Evolutionary conservation across 495 filamentous ascomycete species (phyloP).

Genomic region (Tuber indicum): DNA sequence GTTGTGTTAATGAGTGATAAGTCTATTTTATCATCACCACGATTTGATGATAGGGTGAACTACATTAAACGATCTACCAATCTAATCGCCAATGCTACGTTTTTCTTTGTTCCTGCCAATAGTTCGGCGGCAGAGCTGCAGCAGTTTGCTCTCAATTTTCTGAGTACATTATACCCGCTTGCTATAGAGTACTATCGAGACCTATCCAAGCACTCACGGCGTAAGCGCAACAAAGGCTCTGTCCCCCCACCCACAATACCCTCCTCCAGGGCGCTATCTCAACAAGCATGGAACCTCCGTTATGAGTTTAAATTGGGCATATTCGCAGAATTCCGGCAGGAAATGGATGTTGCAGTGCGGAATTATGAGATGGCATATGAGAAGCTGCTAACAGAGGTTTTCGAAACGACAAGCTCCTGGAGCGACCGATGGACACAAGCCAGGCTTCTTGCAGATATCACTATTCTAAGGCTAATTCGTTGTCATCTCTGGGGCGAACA

Average conservation of each 20-base stretch:
- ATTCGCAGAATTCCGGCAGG: conserved; percentile 82
- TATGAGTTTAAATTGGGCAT: conserved; percentile 90
- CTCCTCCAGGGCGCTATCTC: conserved; percentile 71
- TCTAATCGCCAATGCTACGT: conserved; percentile 64
- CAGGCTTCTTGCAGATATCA: conserved; percentile 68
- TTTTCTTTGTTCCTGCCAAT: conserved; percentile 68
- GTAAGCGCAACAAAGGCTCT: conserved; percentile 68
- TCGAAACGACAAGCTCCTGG: conserved; percentile 83
- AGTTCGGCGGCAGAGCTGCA: conserved; percentile 54
- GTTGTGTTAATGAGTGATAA: conserved; percentile 71
- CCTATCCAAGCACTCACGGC: conserved; percentile 75
- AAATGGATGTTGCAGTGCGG: conserved; percentile 75
- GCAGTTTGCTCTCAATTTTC: conserved; percentile 59
- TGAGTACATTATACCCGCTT: conserved; percentile 55
- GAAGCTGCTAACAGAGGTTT: conserved; percentile 68
- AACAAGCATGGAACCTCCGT: conserved; percentile 79
- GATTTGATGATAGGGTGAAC: conserved; percentile 68
- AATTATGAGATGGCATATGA: conserved; percentile 83
- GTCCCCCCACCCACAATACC: conserved; percentile 78
- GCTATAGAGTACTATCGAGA: conserved; percentile 83
- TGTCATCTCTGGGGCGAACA: conserved; percentile 71
- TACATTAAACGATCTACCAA: conserved; percentile 69
- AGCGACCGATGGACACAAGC: conserved; percentile 79
- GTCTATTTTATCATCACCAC: conserved; percentile 52
- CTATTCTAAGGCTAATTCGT: conserved; percentile 70